Evolutionary conservation across 805 yeast genomes (phyloP).

Genomic region (Zygoascus flipseniorum): DNA sequence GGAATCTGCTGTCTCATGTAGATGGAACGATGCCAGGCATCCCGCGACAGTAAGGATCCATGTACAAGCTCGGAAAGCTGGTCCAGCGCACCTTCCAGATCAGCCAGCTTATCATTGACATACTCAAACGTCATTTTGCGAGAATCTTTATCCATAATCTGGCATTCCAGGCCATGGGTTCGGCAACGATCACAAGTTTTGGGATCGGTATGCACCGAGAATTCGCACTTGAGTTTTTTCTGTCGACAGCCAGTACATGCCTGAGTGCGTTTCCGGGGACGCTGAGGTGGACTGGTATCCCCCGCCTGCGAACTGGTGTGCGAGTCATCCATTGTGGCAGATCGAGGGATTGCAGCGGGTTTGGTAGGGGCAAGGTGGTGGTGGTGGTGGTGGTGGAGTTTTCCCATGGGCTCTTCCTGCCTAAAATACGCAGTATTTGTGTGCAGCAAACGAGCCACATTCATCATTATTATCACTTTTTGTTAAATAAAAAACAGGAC

Average conservation of each 20-base stretch:
- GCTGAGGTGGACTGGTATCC: neutral
- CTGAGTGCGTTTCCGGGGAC: slow-evolving; percentile 10
- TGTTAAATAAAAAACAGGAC: too few species aligned
- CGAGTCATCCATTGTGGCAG: too few species aligned
- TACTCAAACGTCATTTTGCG: slow-evolving; percentile 8
- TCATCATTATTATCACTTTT: neutral
- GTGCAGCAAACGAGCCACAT: neutral
- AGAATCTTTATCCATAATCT: slow-evolving; percentile 6
- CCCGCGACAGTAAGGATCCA: neutral
- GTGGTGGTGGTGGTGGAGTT: neutral
- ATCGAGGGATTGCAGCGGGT: too few species aligned
- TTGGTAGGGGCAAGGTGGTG: neutral
- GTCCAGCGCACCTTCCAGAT: slow-evolving; percentile 10
- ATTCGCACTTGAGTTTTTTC: slow-evolving; percentile 15
- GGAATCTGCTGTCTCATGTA: neutral
- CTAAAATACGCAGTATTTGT: neutral
- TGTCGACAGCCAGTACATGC: slow-evolving; percentile 16
- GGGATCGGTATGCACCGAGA: slow-evolving; percentile 9
- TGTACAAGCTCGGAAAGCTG: slow-evolving; percentile 5
- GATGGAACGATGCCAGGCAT: slow-evolving; percentile 2
- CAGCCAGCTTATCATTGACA: slow-evolving; percentile 6
- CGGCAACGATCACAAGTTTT: slow-evolving; percentile 16
- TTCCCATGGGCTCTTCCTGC: neutral
- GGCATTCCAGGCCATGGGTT: slow-evolving; percentile 10
- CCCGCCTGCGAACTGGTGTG: neutral